Evolutionary conservation across 2,329 filamentous ascomycete species (phyloP), one percentile per base, ranked within the genome.

Genomic region (Pestalotiopsis sp.): DNA sequence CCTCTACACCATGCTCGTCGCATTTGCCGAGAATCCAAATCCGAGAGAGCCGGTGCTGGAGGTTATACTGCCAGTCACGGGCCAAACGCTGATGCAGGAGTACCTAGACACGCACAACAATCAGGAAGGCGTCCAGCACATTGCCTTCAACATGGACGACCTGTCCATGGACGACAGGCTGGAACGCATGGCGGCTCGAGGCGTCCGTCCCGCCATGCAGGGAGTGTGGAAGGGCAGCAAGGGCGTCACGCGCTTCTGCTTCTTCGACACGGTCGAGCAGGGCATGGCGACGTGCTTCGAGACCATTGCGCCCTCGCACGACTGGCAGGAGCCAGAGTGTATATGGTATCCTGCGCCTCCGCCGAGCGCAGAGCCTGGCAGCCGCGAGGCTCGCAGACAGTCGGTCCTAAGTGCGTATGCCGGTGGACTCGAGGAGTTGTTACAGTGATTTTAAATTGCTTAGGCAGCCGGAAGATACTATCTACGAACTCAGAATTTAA

Each of bases 241-340:
- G 12, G 61, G 61, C 3, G 61, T 13, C n/a, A 52, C 61, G 4
- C 61, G 20, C 39, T 64, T 64, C 12, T 64, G 61, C 38, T 64
- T 64, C 61, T 64, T 64, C 27, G 61, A 64, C 23, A 64, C 39
- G 61, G 61, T 52, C 9, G 61, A 49, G 23, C 36, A 64, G 23
- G 61, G 61, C 4, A 25, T 64, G 61, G 38, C 61, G 7, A 64
- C 61, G 20, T 64, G 61, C 61, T 64, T 64, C 11, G 61, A 64
- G 61, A 64, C 61, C 17, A 64, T 64, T 52, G 39, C n/a, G 39
- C 17, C 25, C 38, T 64, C 61, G 9, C 17, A 27, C 5, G 39
- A 45, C 36, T 64, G 61, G 61, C 13, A 64, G 36, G 61, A 64
- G 23, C 61, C 61, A n/a, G 38, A 23, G 17, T 64, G 36, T 31